Base-by-base conservation (phyloP, 306 rosid species). In the Sechiopsis laciniata region DNA sequence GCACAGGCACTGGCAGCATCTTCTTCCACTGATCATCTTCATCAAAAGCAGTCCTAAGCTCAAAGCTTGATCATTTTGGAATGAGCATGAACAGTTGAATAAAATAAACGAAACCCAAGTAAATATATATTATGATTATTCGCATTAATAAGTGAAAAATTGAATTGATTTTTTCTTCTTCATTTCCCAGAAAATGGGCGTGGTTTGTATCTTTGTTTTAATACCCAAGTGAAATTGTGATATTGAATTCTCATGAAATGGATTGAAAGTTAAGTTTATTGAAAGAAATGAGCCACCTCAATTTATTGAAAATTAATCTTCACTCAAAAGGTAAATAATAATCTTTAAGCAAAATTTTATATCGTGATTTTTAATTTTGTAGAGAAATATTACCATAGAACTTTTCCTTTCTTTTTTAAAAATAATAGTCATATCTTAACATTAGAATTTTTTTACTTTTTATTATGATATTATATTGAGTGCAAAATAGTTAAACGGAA, bases 41-140 rank as follows among this genome's bases (percentile, higher is more conserved):
- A 2, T 86, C 75, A 66, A 92, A 92, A 79, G 5, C 26, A 17
- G 17, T 64, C 71, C 16, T 64, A 5, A 40, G 16, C 52, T 40
- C 53, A 64, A 64, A 64, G 40, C 0, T 9, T 64, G 4, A 37
- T 64, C 53, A 40, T 40, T 64, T 64, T 64, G n/a, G 26, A 64
- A 22, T 17, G 9, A 64, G 17, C 71, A 40, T 40, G n/a, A n/a
- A 63, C 8, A 40, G 9, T 40, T 40, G 0, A 17, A 64, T 37
- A 40, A 64, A 35, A 64, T 64, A 37, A 64, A 64, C 53, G 45
- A 37, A 9, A 64, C 16, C 15, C 71, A 64, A 64, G 2, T 40
- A 64, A 60, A 60, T n/a, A 64, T n/a, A 64, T 8, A 15, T 64
- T 42, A 17, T 64, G 26, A 64, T 64, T 64, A 5, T 64, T 62